Evolutionary conservation across 2,329 filamentous ascomycete genomes (phyloP).

Genomic region (Penicillium sp.): DNA sequence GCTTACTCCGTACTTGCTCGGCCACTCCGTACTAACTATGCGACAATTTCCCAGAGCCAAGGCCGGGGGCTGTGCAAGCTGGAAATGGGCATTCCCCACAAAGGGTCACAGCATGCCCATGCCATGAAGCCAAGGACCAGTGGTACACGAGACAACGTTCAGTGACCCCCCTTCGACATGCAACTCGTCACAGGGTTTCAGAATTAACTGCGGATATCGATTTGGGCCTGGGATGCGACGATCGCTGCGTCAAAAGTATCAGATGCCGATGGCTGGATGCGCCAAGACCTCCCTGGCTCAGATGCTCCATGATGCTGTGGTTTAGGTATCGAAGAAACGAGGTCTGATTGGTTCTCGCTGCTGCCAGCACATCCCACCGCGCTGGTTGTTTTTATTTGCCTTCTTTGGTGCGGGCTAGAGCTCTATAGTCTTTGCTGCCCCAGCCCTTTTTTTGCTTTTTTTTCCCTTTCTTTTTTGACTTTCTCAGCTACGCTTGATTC

Average conservation of each 20-base stretch:
- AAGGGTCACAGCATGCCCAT: constrained; percentile 6
- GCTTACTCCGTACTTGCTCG: too few species aligned
- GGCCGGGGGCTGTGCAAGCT: constrained; percentile 17
- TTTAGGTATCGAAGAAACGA: not conserved
- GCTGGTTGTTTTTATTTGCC: constrained; percentile 4
- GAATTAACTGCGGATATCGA: not conserved
- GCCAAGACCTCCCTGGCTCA: constrained; percentile 6
- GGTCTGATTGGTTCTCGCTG: constrained; percentile 2
- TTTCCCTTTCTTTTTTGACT: not conserved
- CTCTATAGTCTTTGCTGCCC: not conserved
- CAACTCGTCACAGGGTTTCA: not conserved
- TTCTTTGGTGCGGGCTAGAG: constrained; percentile 2
- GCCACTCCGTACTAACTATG: not conserved
- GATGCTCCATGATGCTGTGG: not conserved
- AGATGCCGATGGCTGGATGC: not conserved
- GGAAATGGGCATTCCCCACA: constrained; percentile 8
- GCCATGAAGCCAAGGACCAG: constrained; percentile 4
- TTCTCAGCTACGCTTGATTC: not conserved
- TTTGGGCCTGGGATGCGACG: not conserved
- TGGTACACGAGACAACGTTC: not conserved
- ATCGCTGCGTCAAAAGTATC: constrained; percentile 1
- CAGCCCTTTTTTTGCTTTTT: not conserved
- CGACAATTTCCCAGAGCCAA: constrained; percentile 9
- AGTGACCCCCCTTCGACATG: not conserved
- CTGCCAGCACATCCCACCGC: constrained; percentile 7